Conservation (phyloP, 1,139 yeast genomes). For the Kluyveromyces sp. region DNA sequence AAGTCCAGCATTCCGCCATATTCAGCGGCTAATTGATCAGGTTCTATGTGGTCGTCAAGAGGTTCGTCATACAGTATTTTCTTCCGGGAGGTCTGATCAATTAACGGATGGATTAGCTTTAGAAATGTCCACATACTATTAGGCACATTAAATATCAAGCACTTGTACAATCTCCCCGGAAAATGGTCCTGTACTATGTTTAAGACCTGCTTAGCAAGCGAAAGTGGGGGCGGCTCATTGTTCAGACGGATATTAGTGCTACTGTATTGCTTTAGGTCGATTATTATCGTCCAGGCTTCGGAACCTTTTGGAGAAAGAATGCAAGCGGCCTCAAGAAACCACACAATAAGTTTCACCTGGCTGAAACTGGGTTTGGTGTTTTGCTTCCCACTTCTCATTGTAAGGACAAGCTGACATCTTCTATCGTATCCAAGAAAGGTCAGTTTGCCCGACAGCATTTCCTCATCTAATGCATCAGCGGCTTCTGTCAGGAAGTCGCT, state of each 20-base stretch:
- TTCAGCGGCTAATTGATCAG: slow-evolving; percentile 66
- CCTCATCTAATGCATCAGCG: slow-evolving; percentile 56
- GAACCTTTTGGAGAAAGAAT: slow-evolving; percentile 94
- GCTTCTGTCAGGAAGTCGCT: slow-evolving; percentile 41
- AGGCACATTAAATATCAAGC: slow-evolving; percentile 81
- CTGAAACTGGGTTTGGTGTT: slow-evolving; percentile 78
- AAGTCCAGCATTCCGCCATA: slow-evolving; percentile 78
- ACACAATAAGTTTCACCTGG: slow-evolving; percentile 90
- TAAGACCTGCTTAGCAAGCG: slow-evolving; percentile 66
- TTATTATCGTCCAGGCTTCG: slow-evolving; percentile 77
- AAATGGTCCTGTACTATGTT: slow-evolving; percentile 86
- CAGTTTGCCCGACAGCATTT: slow-evolving; percentile 84
- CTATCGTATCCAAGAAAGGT: slow-evolving; percentile 81
- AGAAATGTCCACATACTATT: slow-evolving; percentile 83
- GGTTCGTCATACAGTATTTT: slow-evolving; percentile 85
- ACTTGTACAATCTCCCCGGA: slow-evolving; percentile 86
- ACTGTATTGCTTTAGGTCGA: slow-evolving; percentile 65
- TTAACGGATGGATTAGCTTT: slow-evolving; percentile 80
- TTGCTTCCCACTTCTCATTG: slow-evolving; percentile 85
- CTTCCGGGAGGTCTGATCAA: slow-evolving; percentile 85
- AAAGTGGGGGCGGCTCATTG: slow-evolving; percentile 34
- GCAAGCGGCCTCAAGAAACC: slow-evolving; percentile 79
- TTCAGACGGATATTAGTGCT: neutral
- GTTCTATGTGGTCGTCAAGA: slow-evolving; percentile 71
- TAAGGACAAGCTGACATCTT: slow-evolving; percentile 78